Conservation (phyloP, 225 moss, liverwort and hornwort species). For the Pseudoscleropodium purum region DNA sequence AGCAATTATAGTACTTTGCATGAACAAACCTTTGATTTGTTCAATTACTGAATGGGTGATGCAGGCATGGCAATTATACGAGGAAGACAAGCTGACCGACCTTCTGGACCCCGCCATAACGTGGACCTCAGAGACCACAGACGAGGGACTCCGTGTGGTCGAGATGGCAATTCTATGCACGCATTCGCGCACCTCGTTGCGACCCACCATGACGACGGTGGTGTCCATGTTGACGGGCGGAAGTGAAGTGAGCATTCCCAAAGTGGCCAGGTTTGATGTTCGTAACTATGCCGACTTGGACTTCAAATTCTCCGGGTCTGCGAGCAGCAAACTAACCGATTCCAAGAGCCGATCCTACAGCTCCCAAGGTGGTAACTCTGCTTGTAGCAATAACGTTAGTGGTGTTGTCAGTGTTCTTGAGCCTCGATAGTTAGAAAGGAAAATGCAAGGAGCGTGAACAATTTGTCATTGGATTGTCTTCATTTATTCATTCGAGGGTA, state of each 20-base stretch:
- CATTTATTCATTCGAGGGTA: not conserved
- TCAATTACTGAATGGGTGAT: not conserved
- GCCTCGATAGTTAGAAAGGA: slow-evolving; percentile 7
- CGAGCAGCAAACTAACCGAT: not conserved
- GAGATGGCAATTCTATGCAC: slow-evolving; percentile 56
- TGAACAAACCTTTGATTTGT: not conserved
- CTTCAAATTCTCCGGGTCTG: slow-evolving; percentile 9
- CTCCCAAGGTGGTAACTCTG: not conserved
- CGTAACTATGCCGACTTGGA: slow-evolving; percentile 31
- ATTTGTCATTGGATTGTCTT: not conserved
- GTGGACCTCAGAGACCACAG: slow-evolving; percentile 7
- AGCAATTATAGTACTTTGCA: too few relatives aligned
- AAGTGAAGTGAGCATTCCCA: slow-evolving; percentile 22
- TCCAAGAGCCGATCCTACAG: slow-evolving; percentile 12
- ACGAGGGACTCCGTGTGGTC: slow-evolving; percentile 24
- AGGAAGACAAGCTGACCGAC: slow-evolving; percentile 38
- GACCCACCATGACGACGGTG: slow-evolving; percentile 57
- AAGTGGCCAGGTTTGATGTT: slow-evolving; percentile 22
- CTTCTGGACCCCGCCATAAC: slow-evolving; percentile 47
- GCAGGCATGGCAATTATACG: slow-evolving; percentile 66
- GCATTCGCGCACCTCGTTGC: slow-evolving; percentile 30
- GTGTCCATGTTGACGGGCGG: slow-evolving; percentile 43
- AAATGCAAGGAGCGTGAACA: not conserved
- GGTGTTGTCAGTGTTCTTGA: slow-evolving; percentile 36
- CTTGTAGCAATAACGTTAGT: slow-evolving; percentile 22